A percentile compares a stretch with the other conserved stretches of the same genome.
Conservation (phyloP, 2,329 filamentous ascomycete genomes). For the Pseudogymnoascus sp. region DNA sequence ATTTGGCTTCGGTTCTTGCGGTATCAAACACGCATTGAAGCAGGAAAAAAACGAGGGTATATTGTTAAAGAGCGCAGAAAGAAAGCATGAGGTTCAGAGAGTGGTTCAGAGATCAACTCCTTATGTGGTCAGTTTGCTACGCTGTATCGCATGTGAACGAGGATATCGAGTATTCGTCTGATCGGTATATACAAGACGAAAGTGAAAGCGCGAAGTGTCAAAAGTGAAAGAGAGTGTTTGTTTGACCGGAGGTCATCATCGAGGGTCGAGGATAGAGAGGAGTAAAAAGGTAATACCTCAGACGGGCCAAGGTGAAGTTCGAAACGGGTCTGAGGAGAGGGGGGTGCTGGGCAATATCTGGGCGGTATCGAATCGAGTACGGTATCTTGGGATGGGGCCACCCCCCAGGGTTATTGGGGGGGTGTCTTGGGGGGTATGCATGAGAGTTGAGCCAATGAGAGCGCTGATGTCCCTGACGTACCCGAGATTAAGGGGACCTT, state of each 20-base stretch:
- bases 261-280: neutral
- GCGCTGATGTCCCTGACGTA: neutral
- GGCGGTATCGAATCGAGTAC: slow-evolving; percentile 4
- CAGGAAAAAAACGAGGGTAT: slow-evolving; percentile 1
- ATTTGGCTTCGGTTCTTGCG: neutral
- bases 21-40: slow-evolving; percentile 7
- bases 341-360: neutral
- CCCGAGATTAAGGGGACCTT: slow-evolving; percentile 1
- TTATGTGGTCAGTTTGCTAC: neutral
- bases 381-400: neutral
- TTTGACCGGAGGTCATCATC: neutral
- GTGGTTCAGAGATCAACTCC: slow-evolving; percentile 6
- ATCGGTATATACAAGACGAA: neutral
- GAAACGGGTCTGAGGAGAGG: slow-evolving; percentile 4
- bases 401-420: neutral
- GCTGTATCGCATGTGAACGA: neutral
- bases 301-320: neutral
- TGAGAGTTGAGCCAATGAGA: neutral
- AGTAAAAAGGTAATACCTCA: neutral
- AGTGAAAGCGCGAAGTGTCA: neutral
- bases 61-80: neutral
- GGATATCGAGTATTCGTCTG: neutral
- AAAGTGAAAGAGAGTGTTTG: slow-evolving; percentile 1
- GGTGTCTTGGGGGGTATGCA: neutral
- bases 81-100: slow-evolving; percentile 4